These are phyloP conservation scores for Ascoidea tarda DNA, from an alignment of 805 yeast genomes.

Conservation along the genomic window DNA sequence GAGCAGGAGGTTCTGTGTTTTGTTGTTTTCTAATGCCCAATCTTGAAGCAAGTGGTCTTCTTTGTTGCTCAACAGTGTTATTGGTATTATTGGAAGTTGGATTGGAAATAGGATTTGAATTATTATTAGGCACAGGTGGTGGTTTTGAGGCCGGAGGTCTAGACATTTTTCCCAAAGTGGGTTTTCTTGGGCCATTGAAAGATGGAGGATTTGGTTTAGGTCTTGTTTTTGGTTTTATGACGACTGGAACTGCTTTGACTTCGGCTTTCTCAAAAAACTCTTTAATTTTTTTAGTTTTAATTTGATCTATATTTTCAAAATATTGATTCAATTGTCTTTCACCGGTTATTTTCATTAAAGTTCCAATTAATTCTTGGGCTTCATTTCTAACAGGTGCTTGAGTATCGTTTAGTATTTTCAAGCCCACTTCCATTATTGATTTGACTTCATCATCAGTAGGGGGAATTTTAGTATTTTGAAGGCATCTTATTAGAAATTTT, in stretches of 20 bases:
- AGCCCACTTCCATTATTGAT: constrained; percentile 35
- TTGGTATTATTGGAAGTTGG: constrained; percentile 4
- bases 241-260: constrained; percentile 27
- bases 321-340: constrained; percentile 46
- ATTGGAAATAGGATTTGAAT: constrained; percentile 2
- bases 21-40: background rate
- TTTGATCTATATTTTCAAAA: constrained; percentile 62
- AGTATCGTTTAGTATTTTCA: constrained; percentile 65
- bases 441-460: constrained; percentile 46
- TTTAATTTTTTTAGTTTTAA: constrained; percentile 54
- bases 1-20: constrained; percentile 8
- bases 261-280: constrained; percentile 41
- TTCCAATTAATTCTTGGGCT: constrained; percentile 68
- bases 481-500: constrained; percentile 47
- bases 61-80: background rate
- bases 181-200: constrained; percentile 8
- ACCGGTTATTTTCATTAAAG: constrained; percentile 72
- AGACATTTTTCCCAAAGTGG: constrained; percentile 8
- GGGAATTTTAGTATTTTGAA: constrained; percentile 30
- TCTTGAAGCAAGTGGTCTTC: background rate
- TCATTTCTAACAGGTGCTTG: constrained; percentile 73
- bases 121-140: background rate
- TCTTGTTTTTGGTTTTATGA: constrained; percentile 14
- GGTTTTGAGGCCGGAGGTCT: constrained; percentile 4
- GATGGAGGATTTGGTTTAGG: constrained; percentile 12